Percentiles rank a stretch among this genome's conserved stretches.
phyloP scores from a whole-genome alignment of 352 stramenopile genomes.

The Pythium brachiatum region DNA sequence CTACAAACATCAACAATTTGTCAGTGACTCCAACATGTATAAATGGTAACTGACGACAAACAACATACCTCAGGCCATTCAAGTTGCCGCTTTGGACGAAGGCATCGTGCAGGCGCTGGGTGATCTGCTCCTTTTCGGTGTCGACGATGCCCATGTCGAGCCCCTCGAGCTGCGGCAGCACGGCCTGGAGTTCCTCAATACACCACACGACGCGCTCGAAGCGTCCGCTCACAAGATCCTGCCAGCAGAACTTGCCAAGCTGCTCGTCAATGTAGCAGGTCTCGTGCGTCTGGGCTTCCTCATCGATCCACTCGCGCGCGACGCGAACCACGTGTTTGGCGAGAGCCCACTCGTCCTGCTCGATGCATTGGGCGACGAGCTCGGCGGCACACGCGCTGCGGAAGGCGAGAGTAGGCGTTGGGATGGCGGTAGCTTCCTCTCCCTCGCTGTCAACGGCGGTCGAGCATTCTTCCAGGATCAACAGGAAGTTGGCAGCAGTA shows the following conservation, averaged over 20 bases:
- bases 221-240: slow-evolving; percentile 54
- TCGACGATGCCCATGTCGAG: slow-evolving; percentile 9
- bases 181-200: slow-evolving; percentile 60
- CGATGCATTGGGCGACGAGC: slow-evolving; percentile 64
- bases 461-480: slow-evolving; percentile 76
- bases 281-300: slow-evolving; percentile 9
- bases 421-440: background rate
- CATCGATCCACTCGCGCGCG: slow-evolving; percentile 72
- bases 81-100: slow-evolving; percentile 19
- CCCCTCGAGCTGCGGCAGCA: slow-evolving; percentile 36
- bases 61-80: slow-evolving; percentile 12
- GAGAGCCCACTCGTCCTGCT: slow-evolving; percentile 72
- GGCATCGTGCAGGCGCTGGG: slow-evolving; percentile 12
- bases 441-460: slow-evolving; percentile 15
- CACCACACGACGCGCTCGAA: slow-evolving; percentile 68
- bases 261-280: slow-evolving; percentile 60
- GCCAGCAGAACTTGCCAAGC: slow-evolving; percentile 45
- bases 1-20: slow-evolving; percentile 1
- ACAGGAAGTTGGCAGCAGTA: slow-evolving; percentile 80
- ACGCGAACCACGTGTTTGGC: slow-evolving; percentile 80
- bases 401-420: slow-evolving; percentile 21
- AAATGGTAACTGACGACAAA: background rate
- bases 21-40: background rate
- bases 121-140: slow-evolving; percentile 9
- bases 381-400: slow-evolving; percentile 60